phyloP scores from a whole-genome alignment of 768 basidiomycete species.

The Kwoniella heveanensis region DNA sequence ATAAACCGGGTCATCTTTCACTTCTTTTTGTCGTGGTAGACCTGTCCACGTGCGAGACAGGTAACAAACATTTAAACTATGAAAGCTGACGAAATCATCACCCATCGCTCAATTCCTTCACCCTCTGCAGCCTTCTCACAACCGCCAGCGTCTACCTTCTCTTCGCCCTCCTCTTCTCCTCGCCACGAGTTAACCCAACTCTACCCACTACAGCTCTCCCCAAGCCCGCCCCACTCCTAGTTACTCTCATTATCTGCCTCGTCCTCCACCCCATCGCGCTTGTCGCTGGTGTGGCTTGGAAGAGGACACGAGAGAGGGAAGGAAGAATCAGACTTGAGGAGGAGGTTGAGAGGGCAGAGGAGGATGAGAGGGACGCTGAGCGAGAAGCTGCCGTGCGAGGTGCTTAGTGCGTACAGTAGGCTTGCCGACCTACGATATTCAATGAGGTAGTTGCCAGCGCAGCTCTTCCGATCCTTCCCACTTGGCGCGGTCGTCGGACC shows the following conservation, averaged over 20 bases:
- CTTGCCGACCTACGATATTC: no score
- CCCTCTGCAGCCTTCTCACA: conserved; percentile 33
- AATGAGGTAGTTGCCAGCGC: no score
- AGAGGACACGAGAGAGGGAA: conserved; percentile 52
- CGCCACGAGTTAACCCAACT: conserved; percentile 44
- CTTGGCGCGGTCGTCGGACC: no score
- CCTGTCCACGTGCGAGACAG: no score
- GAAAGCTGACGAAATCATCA: not conserved
- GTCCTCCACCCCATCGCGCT: conserved; percentile 56
- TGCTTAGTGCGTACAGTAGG: no score
- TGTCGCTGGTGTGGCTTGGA: conserved; percentile 54
- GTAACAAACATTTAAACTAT: no score
- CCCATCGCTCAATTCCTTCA: conserved; percentile 57
- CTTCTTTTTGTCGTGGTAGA: no score
- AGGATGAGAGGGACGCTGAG: conserved; percentile 33
- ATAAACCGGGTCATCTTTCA: no score
- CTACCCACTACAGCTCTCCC: conserved; percentile 50
- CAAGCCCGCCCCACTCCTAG: conserved; percentile 55
- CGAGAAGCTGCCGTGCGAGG: conserved; percentile 19
- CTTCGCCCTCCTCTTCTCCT: conserved; percentile 53
- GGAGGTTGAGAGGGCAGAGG: conserved; percentile 53
- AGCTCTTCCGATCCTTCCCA: no score
- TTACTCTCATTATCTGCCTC: conserved; percentile 55
- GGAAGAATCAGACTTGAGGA: conserved; percentile 56
- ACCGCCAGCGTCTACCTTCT: conserved; percentile 40